Evolutionary conservation across 495 filamentous ascomycete genomes (phyloP).

Genomic region (Rostrohypoxylon terebratum): DNA sequence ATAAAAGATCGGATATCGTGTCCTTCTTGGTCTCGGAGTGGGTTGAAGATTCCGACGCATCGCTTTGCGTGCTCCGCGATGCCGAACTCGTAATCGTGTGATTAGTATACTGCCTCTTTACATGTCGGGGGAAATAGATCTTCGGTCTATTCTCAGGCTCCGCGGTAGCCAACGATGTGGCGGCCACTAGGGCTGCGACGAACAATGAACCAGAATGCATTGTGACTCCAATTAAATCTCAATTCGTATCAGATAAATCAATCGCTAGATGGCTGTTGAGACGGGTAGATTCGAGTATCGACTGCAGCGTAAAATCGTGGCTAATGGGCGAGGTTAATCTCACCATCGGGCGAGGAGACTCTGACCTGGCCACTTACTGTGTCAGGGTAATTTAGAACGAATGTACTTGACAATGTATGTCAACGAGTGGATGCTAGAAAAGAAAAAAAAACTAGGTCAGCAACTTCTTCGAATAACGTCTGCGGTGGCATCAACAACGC

Average conservation of each 20-base stretch:
- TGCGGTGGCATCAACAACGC: slow-evolving; percentile 18
- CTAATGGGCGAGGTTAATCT: slow-evolving; percentile 48
- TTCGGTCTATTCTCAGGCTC: slow-evolving; percentile 59
- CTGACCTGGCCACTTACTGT: slow-evolving; percentile 58
- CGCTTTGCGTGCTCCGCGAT: slow-evolving; percentile 41
- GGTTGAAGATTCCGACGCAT: slow-evolving; percentile 21
- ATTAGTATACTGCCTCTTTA: slow-evolving; percentile 68
- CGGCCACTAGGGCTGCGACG: slow-evolving; percentile 63
- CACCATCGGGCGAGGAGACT: slow-evolving; percentile 32
- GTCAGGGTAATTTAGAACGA: slow-evolving; percentile 65
- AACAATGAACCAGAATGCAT: slow-evolving; percentile 64
- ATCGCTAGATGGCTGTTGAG: slow-evolving; percentile 33
- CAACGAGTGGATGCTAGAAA: slow-evolving; percentile 67
- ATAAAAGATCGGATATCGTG: slow-evolving; percentile 47
- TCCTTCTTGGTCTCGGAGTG: slow-evolving; percentile 51
- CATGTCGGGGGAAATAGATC: slow-evolving; percentile 70
- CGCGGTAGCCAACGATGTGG: slow-evolving; percentile 62
- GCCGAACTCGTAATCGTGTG: slow-evolving; percentile 56
- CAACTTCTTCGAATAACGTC: slow-evolving; percentile 19
- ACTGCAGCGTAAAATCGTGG: slow-evolving; percentile 46
- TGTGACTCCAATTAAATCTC: slow-evolving; percentile 46
- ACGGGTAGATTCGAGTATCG: slow-evolving; percentile 32
- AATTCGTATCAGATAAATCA: slow-evolving; percentile 31
- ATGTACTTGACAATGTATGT: slow-evolving; percentile 72
- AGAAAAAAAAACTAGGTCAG: slow-evolving; percentile 45